Conservation (phyloP, 768 basidiomycete genomes). For the Tulasnella sp. region DNA sequence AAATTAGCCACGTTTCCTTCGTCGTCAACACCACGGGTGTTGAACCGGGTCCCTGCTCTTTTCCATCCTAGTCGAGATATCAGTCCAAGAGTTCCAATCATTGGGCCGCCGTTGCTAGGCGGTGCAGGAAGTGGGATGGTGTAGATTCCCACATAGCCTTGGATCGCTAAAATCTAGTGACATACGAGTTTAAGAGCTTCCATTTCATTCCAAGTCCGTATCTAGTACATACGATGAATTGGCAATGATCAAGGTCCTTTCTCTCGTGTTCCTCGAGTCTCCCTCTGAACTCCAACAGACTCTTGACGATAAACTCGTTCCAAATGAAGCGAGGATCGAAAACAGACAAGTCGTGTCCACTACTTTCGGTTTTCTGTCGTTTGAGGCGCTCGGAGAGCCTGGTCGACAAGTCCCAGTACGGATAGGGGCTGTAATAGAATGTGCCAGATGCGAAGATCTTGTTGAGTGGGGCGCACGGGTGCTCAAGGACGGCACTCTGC, state of each 20-base stretch:
- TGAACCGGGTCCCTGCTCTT: conserved; percentile 93
- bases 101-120: conserved; percentile 60
- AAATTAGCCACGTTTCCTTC: conserved; percentile 93
- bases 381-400: conserved; percentile 60
- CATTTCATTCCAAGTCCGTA: not conserved
- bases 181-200: conserved; percentile 14
- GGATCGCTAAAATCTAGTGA: conserved; percentile 71
- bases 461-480: conserved; percentile 80
- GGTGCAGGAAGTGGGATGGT: conserved; percentile 67
- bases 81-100: conserved; percentile 62
- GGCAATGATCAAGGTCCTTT: conserved; percentile 65
- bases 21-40: conserved; percentile 92
- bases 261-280: conserved; percentile 59
- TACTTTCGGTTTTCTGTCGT: conserved; percentile 31
- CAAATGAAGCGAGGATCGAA: conserved; percentile 86
- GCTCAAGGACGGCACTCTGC: conserved; percentile 51
- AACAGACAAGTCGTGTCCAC: conserved; percentile 37
- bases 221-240: conserved; percentile 58
- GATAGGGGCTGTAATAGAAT: conserved; percentile 82
- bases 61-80: conserved; percentile 89
- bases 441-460: conserved; percentile 87
- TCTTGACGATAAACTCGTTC: conserved; percentile 85
- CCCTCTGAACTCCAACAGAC: conserved; percentile 79
- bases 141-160: conserved; percentile 83
- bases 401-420: conserved; percentile 83